Evolutionary conservation across 495 filamentous ascomycete species (phyloP), one percentile per base, ranked within the genome.

Genomic region (Hyaloscypha hepaticicola): DNA sequence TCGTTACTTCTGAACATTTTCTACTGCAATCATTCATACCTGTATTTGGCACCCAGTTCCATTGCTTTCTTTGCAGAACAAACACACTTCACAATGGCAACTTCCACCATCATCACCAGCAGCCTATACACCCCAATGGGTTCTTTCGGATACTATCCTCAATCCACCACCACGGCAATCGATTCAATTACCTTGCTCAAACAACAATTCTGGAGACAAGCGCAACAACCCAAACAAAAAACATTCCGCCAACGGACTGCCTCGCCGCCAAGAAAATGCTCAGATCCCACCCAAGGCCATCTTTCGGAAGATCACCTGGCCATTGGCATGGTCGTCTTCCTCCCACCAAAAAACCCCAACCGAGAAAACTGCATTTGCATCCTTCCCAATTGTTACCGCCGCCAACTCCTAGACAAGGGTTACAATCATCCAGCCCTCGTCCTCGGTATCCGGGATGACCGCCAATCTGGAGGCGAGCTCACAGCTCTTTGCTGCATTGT

Each of bases 391-490:
- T 53, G 50, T 16, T 8, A 53, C 5, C 21, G 25, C 21, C 21
- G 8, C 8, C 5, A 7, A 26, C 25, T 53, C 21, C 11, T 25
- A 5, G 25, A 24, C 5, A 24, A 16, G 25, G 50, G 50, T 5
- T 25, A 53, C 50, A 27, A 26, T 19, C 50, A 53, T 53, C 50
- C 50, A 12, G 50, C 50, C 21, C n/a, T 53, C 5, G 50, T 53
- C 25, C 50, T 53, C 25, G 22, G 19, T 19, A 53, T 53, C 25
- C 50, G 16, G 25, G 50, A 53, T 5, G 5, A 24, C 25, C 50
- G 50, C 25, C n/a, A 19, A 5, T 14, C 24, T 25, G 50, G 50
- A 24, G 50, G 50, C 24, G 50, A 53, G 5, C 22, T 53, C 22
- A 50, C 22, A 24, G 22, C 48, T 8, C n/a, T 50, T 8, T 50